Conservation (phyloP, 768 basidiomycete species). For the Pisolithus marmoratus region DNA sequence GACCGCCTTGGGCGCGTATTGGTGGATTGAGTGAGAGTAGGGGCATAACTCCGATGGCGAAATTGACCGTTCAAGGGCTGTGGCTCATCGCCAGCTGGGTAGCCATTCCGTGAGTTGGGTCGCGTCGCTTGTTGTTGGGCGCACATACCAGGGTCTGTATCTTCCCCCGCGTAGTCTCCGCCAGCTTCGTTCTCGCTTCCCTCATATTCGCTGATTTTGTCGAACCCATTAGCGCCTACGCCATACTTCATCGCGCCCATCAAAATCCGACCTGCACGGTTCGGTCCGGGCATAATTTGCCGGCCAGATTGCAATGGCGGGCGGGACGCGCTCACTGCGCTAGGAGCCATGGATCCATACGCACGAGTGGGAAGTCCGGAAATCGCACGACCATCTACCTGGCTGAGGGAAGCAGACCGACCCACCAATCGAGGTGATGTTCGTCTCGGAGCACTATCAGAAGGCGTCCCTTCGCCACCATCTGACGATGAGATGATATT, state of each 20-base stretch:
- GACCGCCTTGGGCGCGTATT: slow-evolving; percentile 62
- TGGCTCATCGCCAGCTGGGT: slow-evolving; percentile 26
- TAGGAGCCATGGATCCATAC: slow-evolving; percentile 23
- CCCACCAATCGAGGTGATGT: slow-evolving; percentile 23
- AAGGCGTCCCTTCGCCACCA: slow-evolving; percentile 17
- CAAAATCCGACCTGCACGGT: slow-evolving; percentile 45
- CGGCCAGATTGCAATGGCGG: slow-evolving; percentile 35
- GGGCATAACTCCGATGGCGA: slow-evolving; percentile 24
- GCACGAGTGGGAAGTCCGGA: slow-evolving; percentile 29
- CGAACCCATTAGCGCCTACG: slow-evolving; percentile 29
- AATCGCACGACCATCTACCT: slow-evolving; percentile 30
- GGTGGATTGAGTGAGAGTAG: slow-evolving; percentile 32
- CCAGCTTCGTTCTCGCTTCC: slow-evolving; percentile 35
- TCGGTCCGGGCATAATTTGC: slow-evolving; percentile 40
- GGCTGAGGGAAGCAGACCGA: slow-evolving; percentile 28
- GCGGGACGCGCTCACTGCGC: slow-evolving; percentile 33
- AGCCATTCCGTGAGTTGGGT: slow-evolving; percentile 12
- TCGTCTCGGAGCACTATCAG: slow-evolving; percentile 18
- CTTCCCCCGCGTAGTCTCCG: slow-evolving; percentile 27
- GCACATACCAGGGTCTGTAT: slow-evolving; percentile 37
- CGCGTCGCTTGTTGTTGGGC: slow-evolving; percentile 6
- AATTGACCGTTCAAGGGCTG: slow-evolving; percentile 18
- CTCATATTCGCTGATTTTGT: slow-evolving; percentile 45
- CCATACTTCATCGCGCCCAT: slow-evolving; percentile 36
- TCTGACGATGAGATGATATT: slow-evolving; percentile 28